Evolutionary conservation across 257 asterid genomes (phyloP).

Genomic region (Solanum chiquidenum): DNA sequence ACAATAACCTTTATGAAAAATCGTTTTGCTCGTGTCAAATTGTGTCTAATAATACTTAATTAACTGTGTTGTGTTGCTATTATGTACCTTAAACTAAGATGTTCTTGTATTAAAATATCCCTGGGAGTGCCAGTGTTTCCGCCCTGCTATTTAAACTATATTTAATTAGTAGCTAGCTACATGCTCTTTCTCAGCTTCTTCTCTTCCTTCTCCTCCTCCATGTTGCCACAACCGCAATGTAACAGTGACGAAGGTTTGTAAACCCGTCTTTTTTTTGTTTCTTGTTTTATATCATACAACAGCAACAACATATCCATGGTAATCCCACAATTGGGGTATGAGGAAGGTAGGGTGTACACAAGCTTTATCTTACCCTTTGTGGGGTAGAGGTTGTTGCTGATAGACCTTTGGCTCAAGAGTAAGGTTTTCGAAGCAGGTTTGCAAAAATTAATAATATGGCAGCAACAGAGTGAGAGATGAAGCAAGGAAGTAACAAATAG

Average conservation of each 20-base stretch:
- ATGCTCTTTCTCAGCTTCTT: background rate
- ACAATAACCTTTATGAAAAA: background rate
- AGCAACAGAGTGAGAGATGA: background rate
- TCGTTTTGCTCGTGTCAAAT: background rate
- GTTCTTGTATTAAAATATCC: background rate
- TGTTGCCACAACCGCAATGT: background rate
- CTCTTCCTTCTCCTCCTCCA: background rate
- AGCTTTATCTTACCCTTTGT: background rate
- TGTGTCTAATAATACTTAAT: background rate
- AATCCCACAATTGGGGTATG: background rate
- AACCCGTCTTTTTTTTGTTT: background rate
- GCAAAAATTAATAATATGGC: background rate
- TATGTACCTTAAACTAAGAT: background rate
- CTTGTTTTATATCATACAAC: too few relatives aligned
- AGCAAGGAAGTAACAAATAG: background rate
- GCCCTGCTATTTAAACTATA: background rate
- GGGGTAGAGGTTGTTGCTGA: background rate
- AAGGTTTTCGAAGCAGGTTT: background rate
- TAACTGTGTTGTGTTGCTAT: background rate
- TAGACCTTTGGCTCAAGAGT: background rate
- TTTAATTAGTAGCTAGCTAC: background rate
- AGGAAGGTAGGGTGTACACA: background rate
- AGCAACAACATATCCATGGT: too few relatives aligned
- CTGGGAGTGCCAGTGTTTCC: background rate
- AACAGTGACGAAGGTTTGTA: background rate